Evolutionary conservation across 164 flowering plant species (phyloP).

Genomic region (Nymphaea colorata): DNA sequence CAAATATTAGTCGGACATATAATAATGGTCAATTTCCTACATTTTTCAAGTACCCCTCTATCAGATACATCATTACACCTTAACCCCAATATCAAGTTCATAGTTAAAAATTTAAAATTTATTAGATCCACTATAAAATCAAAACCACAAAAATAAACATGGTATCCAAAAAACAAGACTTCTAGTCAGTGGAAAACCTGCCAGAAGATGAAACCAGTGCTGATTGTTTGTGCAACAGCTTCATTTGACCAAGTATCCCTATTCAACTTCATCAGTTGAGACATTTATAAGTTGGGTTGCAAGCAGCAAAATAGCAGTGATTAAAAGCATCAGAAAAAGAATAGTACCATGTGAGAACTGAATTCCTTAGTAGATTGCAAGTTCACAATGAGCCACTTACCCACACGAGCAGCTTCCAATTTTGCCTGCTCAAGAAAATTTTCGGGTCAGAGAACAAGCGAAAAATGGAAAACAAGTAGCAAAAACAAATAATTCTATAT

Average conservation of each 20-base stretch:
- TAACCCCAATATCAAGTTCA: too few species aligned
- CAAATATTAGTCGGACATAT: too few species aligned
- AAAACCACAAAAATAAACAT: too few species aligned
- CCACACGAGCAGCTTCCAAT: conserved; percentile 55
- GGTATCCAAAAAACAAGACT: too few species aligned
- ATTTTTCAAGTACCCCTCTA: too few species aligned
- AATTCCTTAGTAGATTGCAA: conserved; percentile 91
- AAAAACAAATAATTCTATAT: too few species aligned
- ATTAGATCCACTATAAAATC: too few species aligned
- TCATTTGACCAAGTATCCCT: conserved; percentile 99
- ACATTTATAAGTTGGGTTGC: conserved; percentile 4
- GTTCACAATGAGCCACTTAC: conserved; percentile 82
- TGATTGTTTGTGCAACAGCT: conserved; percentile 86
- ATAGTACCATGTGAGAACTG: conserved; percentile 83
- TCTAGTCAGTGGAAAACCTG: conserved; percentile 36
- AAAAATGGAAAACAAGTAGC: too few species aligned
- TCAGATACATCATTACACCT: too few species aligned
- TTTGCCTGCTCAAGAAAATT: conserved; percentile 52
- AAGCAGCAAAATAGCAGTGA: neutral
- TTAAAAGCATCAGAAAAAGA: neutral
- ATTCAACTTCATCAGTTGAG: conserved; percentile 50
- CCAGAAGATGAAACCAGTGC: conserved; percentile 89
- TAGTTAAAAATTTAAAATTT: too few species aligned
- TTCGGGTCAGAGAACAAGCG: too few species aligned
- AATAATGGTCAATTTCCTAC: too few species aligned